Evolutionary conservation across 345 rosid genomes (phyloP).

Genomic region (Firmiana major): DNA sequence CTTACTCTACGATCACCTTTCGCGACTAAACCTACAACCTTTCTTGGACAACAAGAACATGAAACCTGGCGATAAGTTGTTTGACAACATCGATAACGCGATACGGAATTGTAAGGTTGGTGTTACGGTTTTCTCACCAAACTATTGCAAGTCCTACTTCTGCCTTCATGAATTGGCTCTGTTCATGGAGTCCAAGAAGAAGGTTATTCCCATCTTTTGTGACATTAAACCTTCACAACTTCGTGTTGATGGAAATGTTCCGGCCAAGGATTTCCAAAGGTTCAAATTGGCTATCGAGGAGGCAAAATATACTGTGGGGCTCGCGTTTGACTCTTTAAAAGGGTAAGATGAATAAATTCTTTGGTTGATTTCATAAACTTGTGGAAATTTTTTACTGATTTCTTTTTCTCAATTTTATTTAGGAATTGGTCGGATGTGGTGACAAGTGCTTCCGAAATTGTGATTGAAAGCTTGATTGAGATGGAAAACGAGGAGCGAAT

Average conservation of each 20-base stretch:
- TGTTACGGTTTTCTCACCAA: slow-evolving; percentile 60
- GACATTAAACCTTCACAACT: slow-evolving; percentile 76
- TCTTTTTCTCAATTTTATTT: background rate
- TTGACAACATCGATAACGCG: slow-evolving; percentile 51
- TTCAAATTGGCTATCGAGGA: slow-evolving; percentile 65
- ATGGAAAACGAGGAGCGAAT: slow-evolving; percentile 33
- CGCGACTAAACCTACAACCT: slow-evolving; percentile 34
- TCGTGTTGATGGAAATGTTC: slow-evolving; percentile 29
- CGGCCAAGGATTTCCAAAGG: slow-evolving; percentile 38
- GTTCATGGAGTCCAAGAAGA: slow-evolving; percentile 59
- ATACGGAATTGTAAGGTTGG: slow-evolving; percentile 50
- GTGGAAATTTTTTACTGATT: background rate
- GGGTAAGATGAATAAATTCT: slow-evolving; percentile 37
- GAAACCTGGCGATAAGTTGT: slow-evolving; percentile 73
- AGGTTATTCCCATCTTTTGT: slow-evolving; percentile 67
- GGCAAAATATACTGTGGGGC: slow-evolving; percentile 63
- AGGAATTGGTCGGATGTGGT: slow-evolving; percentile 69
- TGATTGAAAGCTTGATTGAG: slow-evolving; percentile 52
- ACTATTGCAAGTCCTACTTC: slow-evolving; percentile 53
- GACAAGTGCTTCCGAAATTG: slow-evolving; percentile 51
- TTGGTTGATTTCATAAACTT: background rate
- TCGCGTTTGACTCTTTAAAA: slow-evolving; percentile 52
- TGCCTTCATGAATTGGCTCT: slow-evolving; percentile 74
- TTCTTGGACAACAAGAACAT: slow-evolving; percentile 73
- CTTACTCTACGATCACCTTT: slow-evolving; percentile 60